A percentile compares a stretch with the other conserved stretches of the same genome.
Evolutionary conservation across 2,329 filamentous ascomycete genomes (phyloP).

Genomic region (Phialophora expanda): DNA sequence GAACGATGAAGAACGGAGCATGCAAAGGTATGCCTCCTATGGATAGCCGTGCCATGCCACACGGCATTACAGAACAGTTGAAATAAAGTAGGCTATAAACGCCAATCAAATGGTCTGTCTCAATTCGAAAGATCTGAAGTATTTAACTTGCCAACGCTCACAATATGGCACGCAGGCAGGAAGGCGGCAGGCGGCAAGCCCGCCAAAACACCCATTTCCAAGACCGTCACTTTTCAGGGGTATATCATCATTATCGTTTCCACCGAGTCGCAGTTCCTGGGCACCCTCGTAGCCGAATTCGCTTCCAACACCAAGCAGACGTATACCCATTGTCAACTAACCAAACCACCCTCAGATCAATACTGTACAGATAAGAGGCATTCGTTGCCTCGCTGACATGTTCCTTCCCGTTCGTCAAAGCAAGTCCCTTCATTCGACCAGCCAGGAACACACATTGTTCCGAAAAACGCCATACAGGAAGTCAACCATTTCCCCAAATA

Average conservation of each 20-base stretch:
- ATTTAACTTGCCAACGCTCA: not conserved
- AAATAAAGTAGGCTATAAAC: not conserved
- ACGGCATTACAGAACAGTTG: not conserved
- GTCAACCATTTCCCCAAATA: not conserved
- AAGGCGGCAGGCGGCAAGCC: not conserved
- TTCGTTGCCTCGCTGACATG: not conserved
- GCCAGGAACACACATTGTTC: not conserved
- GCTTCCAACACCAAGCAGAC: not conserved
- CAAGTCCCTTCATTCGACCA: not conserved
- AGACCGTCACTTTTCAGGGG: constrained; percentile 1
- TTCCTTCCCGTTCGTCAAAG: not conserved
- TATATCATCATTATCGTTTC: constrained; percentile 4
- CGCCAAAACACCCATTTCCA: not conserved
- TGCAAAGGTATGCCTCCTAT: not conserved
- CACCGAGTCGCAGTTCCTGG: not conserved
- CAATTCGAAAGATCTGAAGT: not conserved
- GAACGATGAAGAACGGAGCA: not conserved
- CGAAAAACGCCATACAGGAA: not conserved
- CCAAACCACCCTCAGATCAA: not conserved
- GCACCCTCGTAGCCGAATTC: not conserved
- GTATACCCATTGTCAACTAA: not conserved
- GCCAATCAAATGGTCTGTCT: not conserved
- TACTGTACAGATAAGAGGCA: not conserved
- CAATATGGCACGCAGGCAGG: not conserved
- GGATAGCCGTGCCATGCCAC: not conserved